Base-by-base conservation (phyloP, 164 flowering plant genomes). In the Cinnamomum micranthum region DNA sequence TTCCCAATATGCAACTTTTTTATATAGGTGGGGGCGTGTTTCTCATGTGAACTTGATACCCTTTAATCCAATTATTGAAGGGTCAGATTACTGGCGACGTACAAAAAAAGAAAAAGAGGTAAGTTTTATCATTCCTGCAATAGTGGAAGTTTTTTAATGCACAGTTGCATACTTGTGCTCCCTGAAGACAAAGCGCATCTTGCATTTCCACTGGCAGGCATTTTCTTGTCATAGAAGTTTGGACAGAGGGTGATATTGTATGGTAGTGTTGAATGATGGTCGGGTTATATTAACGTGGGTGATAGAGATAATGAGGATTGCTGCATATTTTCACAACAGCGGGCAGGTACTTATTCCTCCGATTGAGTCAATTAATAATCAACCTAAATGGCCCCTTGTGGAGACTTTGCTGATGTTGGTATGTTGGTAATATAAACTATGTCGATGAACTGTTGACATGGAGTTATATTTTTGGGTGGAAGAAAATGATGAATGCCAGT, bases 1-100 rank as follows among this genome's bases (percentile, higher is more conserved):
- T n/a, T 24, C 1, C 25, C 25, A 24, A 1, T 24, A 92, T 51
- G 98, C 98, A 14, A 88, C 90, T 70, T 81, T 96, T 65, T 90
- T 94, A 14, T 97, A 86, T 75, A 75, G 81, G 65, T 96, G 94
- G 95, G 98, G 98, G n/a, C 86, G 86, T 72, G 84, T 87, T 72
- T 78, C 88, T 83, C 99, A 94, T 81, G 98, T 96, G 50, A 96
- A 96, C 82, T 77, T 96, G 74, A 95, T 95, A 80, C 98, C 99
- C 66, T 94, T 82, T 75, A 94, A 96, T 83, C 98, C 97, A 66
- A 86, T 92, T 50, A 86, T 92, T 50, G 95, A 92, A 78, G 98
- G 90, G 33, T 87, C 99, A 17, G 98, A 96, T 69, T 94, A 80
- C 75, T 80, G 78, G 71, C 92, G 97, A 14, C 99, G 14, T 88